A percentile compares a stretch with the other conserved stretches of the same genome.
Conservation (phyloP, 2,329 filamentous ascomycete genomes). For the Truncatella angustata region DNA sequence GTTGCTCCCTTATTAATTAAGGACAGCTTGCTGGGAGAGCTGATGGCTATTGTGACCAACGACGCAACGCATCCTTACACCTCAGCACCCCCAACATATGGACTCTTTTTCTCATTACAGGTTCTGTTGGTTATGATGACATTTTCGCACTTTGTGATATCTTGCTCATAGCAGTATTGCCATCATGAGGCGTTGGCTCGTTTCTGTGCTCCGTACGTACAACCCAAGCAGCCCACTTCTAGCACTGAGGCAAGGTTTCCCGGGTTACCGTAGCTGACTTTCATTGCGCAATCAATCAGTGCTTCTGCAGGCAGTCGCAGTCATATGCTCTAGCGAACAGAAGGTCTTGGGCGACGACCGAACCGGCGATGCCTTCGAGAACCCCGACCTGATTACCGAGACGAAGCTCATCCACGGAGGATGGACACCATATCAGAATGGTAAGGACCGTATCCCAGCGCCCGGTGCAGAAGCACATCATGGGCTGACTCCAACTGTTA, state of each 20-base stretch:
- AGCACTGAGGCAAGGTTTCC: background rate
- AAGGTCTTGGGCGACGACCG: constrained; percentile 22
- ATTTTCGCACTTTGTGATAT: constrained; percentile 21
- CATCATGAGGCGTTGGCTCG: constrained; percentile 29
- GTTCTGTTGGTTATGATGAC: constrained; percentile 26
- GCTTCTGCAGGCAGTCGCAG: constrained; percentile 28
- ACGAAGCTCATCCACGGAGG: constrained; percentile 22
- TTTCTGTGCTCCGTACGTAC: constrained; percentile 29
- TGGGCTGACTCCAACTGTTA: constrained; percentile 15
- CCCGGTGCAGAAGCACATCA: too few relatives aligned
- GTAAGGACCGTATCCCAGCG: constrained; percentile 16
- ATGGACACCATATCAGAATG: constrained; percentile 32
- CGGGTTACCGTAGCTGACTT: background rate
- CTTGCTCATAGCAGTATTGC: constrained; percentile 29
- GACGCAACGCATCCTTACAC: background rate
- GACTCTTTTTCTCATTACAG: background rate
- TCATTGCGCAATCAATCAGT: constrained; percentile 15
- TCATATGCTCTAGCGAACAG: constrained; percentile 24
- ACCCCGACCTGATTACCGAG: constrained; percentile 18
- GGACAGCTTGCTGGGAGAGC: constrained; percentile 12
- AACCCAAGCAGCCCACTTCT: background rate
- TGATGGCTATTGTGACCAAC: too few relatives aligned
- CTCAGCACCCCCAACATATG: too few relatives aligned
- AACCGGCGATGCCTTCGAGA: constrained; percentile 15
- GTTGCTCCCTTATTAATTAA: constrained; percentile 2